These are phyloP conservation scores for Rutstroemia sp. DNA, from an alignment of 2,329 filamentous ascomycete species.

Conservation along the genomic window DNA sequence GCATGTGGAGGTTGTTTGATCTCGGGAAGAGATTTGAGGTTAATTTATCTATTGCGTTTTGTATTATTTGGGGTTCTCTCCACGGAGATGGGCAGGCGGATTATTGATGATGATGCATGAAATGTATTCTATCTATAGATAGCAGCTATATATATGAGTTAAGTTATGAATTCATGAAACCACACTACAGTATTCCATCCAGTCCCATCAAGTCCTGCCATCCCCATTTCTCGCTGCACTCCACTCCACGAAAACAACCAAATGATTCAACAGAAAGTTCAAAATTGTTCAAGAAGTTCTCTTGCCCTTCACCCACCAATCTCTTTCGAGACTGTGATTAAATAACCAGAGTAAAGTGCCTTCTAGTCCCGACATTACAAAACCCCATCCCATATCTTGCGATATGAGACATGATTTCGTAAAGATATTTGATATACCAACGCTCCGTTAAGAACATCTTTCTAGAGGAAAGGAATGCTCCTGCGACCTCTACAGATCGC, in stretches of 20 bases:
- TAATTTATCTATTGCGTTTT: not conserved
- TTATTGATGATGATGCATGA: not conserved
- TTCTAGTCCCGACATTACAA: slow-evolving; percentile 26
- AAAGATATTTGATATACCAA: slow-evolving; percentile 47
- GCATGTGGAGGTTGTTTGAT: slow-evolving; percentile 2
- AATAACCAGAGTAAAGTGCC: slow-evolving; percentile 28
- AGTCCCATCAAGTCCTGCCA: no score
- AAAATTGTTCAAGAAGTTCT: slow-evolving; percentile 29
- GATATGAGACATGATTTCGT: not conserved
- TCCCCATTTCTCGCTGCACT: no score
- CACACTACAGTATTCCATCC: no score
- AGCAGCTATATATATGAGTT: no score
- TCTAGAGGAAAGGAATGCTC: slow-evolving; percentile 58
- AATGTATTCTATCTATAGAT: no score
- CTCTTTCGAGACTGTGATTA: slow-evolving; percentile 27
- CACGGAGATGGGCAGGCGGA: not conserved
- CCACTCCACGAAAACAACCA: no score
- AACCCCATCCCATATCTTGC: slow-evolving; percentile 14
- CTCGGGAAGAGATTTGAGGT: not conserved
- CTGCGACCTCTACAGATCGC: slow-evolving; percentile 68
- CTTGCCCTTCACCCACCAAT: slow-evolving; percentile 29
- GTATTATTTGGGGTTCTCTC: not conserved
- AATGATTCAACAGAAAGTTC: no score
- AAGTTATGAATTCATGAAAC: no score
- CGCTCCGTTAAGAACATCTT: slow-evolving; percentile 74